Evolutionary conservation across 176 grass and related monocot species (phyloP).

Genomic region (Oryza glaberrima): DNA sequence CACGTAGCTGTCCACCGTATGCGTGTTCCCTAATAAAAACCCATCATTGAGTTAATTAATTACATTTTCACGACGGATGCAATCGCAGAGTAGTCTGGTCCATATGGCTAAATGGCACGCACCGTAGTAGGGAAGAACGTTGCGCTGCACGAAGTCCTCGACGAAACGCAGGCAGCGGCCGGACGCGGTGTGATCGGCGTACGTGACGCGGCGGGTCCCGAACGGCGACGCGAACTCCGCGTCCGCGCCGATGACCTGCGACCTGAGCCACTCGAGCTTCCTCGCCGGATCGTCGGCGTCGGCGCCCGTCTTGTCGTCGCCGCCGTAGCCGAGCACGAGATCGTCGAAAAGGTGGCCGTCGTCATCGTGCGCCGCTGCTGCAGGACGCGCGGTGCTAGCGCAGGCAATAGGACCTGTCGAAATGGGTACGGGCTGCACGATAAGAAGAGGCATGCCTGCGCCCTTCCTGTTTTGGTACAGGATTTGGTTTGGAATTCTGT

Average conservation of each 20-base stretch:
- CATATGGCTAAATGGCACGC: not conserved
- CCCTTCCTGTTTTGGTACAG: not conserved
- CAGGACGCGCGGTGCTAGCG: not conserved
- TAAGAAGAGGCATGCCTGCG: constrained; percentile 24
- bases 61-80: not conserved
- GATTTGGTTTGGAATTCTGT: not conserved
- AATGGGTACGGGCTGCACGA: not conserved
- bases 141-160: constrained; percentile 60
- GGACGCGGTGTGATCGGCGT: constrained; percentile 82
- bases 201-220: constrained; percentile 57
- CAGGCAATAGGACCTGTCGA: not conserved
- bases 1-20: constrained; percentile 80
- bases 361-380: not conserved
- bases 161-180: constrained; percentile 59
- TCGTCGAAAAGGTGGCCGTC: constrained; percentile 30
- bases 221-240: constrained; percentile 68
- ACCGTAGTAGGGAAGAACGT: constrained; percentile 82
- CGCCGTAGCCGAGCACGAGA: constrained; percentile 14
- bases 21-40: constrained; percentile 56
- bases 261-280: constrained; percentile 41
- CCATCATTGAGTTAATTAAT: not conserved
- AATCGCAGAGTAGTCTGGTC: not conserved
- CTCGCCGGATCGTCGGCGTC: not conserved
- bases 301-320: not conserved
- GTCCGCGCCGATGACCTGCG: constrained; percentile 45